phyloP scores from a whole-genome alignment of 2,329 filamentous ascomycete species.

The Penicillium vulpinum region DNA sequence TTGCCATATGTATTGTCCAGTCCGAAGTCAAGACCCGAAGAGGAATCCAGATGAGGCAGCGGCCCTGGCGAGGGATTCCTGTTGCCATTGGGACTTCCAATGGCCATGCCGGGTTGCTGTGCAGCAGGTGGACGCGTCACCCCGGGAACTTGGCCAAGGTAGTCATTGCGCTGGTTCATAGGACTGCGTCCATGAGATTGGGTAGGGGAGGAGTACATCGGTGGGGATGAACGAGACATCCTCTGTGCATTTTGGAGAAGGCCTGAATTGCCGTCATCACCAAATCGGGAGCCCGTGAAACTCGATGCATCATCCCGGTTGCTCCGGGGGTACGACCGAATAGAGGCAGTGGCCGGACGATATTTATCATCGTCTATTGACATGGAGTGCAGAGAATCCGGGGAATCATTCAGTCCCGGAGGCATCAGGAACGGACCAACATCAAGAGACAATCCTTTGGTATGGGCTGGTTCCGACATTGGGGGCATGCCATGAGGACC shows the following conservation, averaged over 20 bases:
- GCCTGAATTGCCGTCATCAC: constrained; percentile 52
- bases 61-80: constrained; percentile 11
- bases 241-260: constrained; percentile 58
- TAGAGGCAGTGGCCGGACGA: constrained; percentile 56
- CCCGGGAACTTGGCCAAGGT: constrained; percentile 15
- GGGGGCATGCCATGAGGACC: constrained; percentile 40
- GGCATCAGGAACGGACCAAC: constrained; percentile 92
- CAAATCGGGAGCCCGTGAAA: constrained; percentile 51
- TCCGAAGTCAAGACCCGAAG: constrained; percentile 23
- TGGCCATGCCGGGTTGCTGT: constrained; percentile 14
- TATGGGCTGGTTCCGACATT: constrained; percentile 42
- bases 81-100: constrained; percentile 15
- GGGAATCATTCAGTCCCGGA: constrained; percentile 72
- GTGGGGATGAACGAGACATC: constrained; percentile 58
- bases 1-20: constrained; percentile 6
- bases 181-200: constrained; percentile 12
- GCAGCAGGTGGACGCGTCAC: constrained; percentile 10
- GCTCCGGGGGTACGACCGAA: constrained; percentile 39
- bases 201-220: constrained; percentile 26
- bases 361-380: constrained; percentile 85
- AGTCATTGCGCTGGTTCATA: constrained; percentile 13
- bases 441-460: constrained; percentile 59
- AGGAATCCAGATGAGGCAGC: constrained; percentile 13
- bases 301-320: constrained; percentile 53
- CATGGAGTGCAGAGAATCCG: constrained; percentile 83